Evolutionary conservation across 768 basidiomycete genomes (phyloP).

Genomic region (Suillus discolor): DNA sequence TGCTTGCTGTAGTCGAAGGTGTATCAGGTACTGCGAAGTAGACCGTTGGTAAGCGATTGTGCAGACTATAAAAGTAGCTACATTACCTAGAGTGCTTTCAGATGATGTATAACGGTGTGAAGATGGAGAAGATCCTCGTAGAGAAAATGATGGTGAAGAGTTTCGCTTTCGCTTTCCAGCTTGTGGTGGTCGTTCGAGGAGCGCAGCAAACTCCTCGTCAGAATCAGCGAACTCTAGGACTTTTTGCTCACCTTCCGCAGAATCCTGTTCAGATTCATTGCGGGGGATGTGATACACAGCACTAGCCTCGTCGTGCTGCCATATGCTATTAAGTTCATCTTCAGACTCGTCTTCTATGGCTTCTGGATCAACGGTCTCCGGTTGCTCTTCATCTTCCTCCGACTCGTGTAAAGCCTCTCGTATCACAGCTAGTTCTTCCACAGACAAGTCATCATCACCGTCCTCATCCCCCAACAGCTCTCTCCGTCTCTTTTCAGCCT

Average conservation of each 20-base stretch:
- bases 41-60: background rate
- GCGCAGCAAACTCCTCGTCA: slow-evolving; percentile 30
- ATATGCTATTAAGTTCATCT: slow-evolving; percentile 45
- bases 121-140: background rate
- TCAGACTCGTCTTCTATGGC: slow-evolving; percentile 40
- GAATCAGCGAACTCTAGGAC: slow-evolving; percentile 28
- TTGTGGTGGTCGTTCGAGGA: slow-evolving; percentile 21
- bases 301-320: slow-evolving; percentile 45
- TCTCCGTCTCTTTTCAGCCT: slow-evolving; percentile 58
- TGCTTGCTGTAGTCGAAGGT: slow-evolving; percentile 2
- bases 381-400: slow-evolving; percentile 12
- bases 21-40: background rate
- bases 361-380: slow-evolving; percentile 6
- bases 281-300: slow-evolving; percentile 34
- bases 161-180: slow-evolving; percentile 28
- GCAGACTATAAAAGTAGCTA: background rate
- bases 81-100: background rate
- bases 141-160: background rate
- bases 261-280: slow-evolving; percentile 21
- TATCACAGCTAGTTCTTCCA: slow-evolving; percentile 18
- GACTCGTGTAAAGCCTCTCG: slow-evolving; percentile 21
- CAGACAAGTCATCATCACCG: slow-evolving; percentile 25
- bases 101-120: background rate
- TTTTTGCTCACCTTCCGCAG: slow-evolving; percentile 19
- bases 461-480: slow-evolving; percentile 38